Base-by-base conservation (phyloP, 257 asterid genomes). In the Verbascum thapsus region DNA sequence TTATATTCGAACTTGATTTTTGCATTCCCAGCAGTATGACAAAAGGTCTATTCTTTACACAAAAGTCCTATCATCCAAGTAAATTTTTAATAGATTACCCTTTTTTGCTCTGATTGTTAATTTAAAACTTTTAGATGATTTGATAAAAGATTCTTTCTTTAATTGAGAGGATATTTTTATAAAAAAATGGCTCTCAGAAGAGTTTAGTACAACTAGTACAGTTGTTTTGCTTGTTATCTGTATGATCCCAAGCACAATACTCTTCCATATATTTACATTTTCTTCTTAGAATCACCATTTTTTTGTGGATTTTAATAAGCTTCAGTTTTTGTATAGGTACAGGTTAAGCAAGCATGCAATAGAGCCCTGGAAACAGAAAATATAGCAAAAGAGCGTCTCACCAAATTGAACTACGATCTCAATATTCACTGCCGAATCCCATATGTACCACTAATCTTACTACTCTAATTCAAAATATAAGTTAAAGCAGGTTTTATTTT, bases 341-440 rank as follows among this genome's bases (percentile, higher is more conserved):
- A 74, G 76, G 74, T 79, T 5, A 70, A 76, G 61, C 76, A 81
- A 77, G 86, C 86, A 35, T 85, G 92, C 73, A 19, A 42, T 7
- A 75, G 67, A 62, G 77, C 88, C 35, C 32, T 70, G 64, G 81
- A 75, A 80, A 58, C 78, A 45, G 95, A 90, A 72, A 77, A 70
- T 66, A 47, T 41, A 8, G 96, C 90, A 37, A 85, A 78, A 79
- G 80, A 64, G 57, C 76, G 81, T 52, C 83, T 90, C 71, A 38
- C 56, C 54, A 83, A 83, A 60, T 45, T 90, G 88, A 87, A 77
- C 51, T 52, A 69, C 6, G 92, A 90, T 47, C 83, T 90, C 52
- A 73, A 70, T 10, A 54, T 67, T 45, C 96, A 87, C 63, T 83
- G 90, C 83, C 80, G 90, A 75, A 70, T 64, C 61, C 76, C 78